These are phyloP conservation scores for Narthecium ossifragum DNA, from an alignment of 106 monocot species.

Conservation along the genomic window DNA sequence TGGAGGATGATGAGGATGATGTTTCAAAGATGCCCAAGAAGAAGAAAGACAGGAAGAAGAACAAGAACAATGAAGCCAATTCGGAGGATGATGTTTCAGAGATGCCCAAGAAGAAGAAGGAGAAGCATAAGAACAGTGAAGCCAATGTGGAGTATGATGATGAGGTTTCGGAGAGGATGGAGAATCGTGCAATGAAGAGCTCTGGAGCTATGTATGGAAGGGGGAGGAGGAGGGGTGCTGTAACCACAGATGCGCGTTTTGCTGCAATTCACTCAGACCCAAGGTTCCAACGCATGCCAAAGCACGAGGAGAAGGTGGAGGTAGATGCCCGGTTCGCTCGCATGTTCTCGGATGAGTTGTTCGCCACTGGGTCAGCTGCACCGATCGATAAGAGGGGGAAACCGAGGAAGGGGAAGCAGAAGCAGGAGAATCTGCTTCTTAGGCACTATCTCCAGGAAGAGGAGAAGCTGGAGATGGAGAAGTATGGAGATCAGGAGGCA, in stretches of 20 bases:
- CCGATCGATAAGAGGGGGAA: slow-evolving; percentile 82
- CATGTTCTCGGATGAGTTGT: slow-evolving; percentile 54
- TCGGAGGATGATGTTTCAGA: no score
- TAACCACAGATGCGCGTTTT: slow-evolving; percentile 64
- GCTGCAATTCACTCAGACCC: slow-evolving; percentile 64
- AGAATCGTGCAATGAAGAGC: slow-evolving; percentile 21
- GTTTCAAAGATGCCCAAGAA: no score
- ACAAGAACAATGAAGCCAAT: no score
- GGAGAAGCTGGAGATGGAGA: slow-evolving; percentile 11
- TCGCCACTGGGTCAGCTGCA: slow-evolving; percentile 39
- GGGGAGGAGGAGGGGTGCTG: not conserved
- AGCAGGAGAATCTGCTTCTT: slow-evolving; percentile 29
- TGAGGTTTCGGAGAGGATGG: slow-evolving; percentile 7
- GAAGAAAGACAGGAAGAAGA: slow-evolving; percentile 4
- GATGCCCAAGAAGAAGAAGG: not conserved
- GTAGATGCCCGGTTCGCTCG: slow-evolving; percentile 62
- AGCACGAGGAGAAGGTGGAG: slow-evolving; percentile 47
- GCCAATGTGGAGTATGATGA: not conserved
- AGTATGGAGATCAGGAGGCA: slow-evolving; percentile 8
- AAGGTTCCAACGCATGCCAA: slow-evolving; percentile 63
- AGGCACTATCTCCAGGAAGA: slow-evolving; percentile 58
- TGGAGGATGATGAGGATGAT: no score
- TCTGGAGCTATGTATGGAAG: not conserved
- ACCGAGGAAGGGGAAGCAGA: slow-evolving; percentile 38
- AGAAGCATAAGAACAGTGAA: not conserved